Evolutionary conservation across 1,284 basidiomycete species (phyloP), one percentile per base, ranked within the genome.

Genomic region (Rhizopogon parksii): DNA sequence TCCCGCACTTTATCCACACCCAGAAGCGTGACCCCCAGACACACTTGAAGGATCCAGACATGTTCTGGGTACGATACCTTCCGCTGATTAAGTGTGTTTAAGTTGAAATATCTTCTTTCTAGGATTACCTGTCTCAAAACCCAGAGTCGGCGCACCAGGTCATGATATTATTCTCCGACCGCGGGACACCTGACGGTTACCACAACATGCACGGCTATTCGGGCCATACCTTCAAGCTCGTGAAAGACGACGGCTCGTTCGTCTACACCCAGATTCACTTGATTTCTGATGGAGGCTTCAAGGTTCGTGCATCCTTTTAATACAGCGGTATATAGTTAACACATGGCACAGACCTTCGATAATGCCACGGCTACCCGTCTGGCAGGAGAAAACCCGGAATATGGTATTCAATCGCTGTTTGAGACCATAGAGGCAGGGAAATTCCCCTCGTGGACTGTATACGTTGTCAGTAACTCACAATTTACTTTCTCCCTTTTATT

Each of bases 1-100:
- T 88, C 77, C 82, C 87, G n/a, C 83, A 91, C 74, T 95, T 96
- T 73, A 95, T 95, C 61, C 93, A 95, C 76, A 93, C 91, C 34
- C 91, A 94, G 71, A 95, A 96, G 79, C 82, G 91, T 62, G 84
- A 89, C 70, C 91, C 91, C 17, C 88, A 91, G 67, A 92, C 90
- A 8, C 88, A 94, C 68, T 69, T 91, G 57, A 91, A 88, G 68
- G 88, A 91, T 72, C 61, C 84, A 32, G 85, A 88, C 64, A 79
- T 79, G 78, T 87, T 88, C 75, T 89, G 86, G 87, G 83, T 84
- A 66, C 38, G 74, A 57, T 4, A 2, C 27, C 9, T 21, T 32
- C 21, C 19, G 7, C 30, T 14, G 21, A 5, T 19, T 12, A 45
- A 19, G 2, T 6, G 17, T 42, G 39, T 51, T 37, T 54, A 60